Base-by-base conservation (phyloP, 2,329 filamentous ascomycete genomes). In the Hypoxylon sp. region DNA sequence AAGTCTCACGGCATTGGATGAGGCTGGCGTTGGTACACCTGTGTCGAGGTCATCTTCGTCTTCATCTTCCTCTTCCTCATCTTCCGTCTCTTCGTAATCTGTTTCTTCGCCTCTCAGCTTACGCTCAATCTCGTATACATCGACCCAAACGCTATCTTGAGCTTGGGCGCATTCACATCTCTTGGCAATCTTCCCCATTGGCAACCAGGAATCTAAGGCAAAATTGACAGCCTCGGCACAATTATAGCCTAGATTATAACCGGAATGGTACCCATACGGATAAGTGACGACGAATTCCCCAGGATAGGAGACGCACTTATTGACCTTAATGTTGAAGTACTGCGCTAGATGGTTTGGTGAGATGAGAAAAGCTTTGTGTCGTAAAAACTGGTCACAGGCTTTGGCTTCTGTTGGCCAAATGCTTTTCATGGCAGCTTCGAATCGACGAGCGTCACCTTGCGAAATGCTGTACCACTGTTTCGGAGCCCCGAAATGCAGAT, bases 401-500 rank as follows among this genome's bases (percentile, higher is more conserved):
- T 99, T 99, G 19, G 94, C 94, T 76, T 99, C 96, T 5, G 91
- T 91, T 0, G 94, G 94, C 94, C 95, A 99, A 64, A 97, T 93
- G 77, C 87, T 94, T 81, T 92, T 95, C 96, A 99, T 99, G 46
- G 94, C 95, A 39, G 90, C 89, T 80, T 99, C 96, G 74, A 99
- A 99, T 14, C 92, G 91, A 55, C 94, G 90, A 13, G 95, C 94
- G 78, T 99, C 96, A 72, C 93, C 92, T 79, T 98, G 97, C 0
- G 95, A 97, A 72, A 99, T 98, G 80, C 94, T 98, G 82, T 99
- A 99, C 96, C 96, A 99, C 80, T 99, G 96, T 81, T 99, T 99
- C 0, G 96, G 96, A 1, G 96, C 96, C 60, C 96, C 96, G 79
- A 99, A 99, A 78, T 99, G 96, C 66, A 99, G 94, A 80, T 98